Evolutionary conservation across 2,329 filamentous ascomycete genomes (phyloP), one percentile per base, ranked within the genome.

Genomic region (Ascochyta viciae-villosae): DNA sequence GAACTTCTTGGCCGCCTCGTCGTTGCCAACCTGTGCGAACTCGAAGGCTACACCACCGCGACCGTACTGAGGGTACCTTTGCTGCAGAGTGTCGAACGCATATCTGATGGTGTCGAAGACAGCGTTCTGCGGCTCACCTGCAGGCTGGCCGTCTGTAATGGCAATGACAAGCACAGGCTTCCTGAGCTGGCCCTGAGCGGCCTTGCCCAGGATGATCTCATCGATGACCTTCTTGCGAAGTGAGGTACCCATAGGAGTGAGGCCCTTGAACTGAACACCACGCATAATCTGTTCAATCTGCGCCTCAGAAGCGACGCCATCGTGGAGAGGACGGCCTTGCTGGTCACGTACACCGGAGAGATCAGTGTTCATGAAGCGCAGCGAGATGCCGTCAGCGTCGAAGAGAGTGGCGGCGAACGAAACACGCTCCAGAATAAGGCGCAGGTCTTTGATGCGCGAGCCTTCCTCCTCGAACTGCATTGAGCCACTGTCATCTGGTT

Each of bases 361-460:
- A 77, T 81, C 77, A 12, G 83, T 83, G 76, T 90, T 89, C 87
- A 90, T 89, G 79, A 89, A 89, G 41, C 87, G 86, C 35, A 89
- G 76, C 26, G 83, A 83, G 59, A 90, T 87, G 38, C 87, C 87
- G 65, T 90, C 87, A 31, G 85, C 79, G 61, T 90, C 87, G 66
- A 90, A 90, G n/a, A 89, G 81, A 3, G 86, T 86, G 3, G 87
- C 85, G 7, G 86, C 86, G 54, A 82, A 87, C 19, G 86, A 83
- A 48, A 88, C 86, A 46, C 85, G 83, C 44, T 83, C 80, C 60
- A 90, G 74, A 64, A 89, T 88, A 63, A 88, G 79, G 68, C 83
- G 83, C 62, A 90, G 76, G 63, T 89, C 87, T 60, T 87, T 83
- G 75, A 89, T 88, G 57, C 87, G 85, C 65, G 86, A 82, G 39